Conservation (phyloP, 2,329 filamentous ascomycete species). For the Fusarium xyrophilum region DNA sequence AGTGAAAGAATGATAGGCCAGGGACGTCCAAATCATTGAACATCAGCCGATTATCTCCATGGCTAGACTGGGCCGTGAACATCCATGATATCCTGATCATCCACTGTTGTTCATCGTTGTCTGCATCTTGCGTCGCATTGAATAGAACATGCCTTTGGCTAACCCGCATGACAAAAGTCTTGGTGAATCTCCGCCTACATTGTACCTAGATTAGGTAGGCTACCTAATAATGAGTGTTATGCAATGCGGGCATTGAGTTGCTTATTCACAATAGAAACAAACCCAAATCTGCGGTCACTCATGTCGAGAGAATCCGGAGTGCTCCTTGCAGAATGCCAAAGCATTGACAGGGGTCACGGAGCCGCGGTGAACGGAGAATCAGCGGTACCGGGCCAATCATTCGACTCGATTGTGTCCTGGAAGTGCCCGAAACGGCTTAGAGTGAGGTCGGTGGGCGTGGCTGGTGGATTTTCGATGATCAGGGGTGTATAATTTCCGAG, state of each 20-base stretch:
- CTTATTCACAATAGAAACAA: not conserved
- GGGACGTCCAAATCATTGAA: not conserved
- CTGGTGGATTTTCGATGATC: slow-evolving; percentile 25
- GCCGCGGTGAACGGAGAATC: slow-evolving; percentile 44
- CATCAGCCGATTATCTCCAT: slow-evolving; percentile 32
- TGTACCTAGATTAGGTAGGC: not conserved
- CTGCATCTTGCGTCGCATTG: not conserved
- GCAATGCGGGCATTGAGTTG: not conserved
- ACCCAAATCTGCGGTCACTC: not conserved
- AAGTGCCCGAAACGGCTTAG: slow-evolving; percentile 43
- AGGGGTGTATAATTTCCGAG: slow-evolving; percentile 16
- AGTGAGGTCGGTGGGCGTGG: slow-evolving; percentile 25
- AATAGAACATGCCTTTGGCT: not conserved
- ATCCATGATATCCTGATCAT: slow-evolving; percentile 13
- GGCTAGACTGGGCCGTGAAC: slow-evolving; percentile 4
- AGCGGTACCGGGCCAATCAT: slow-evolving; percentile 41
- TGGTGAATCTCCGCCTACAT: not conserved
- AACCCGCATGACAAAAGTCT: not conserved
- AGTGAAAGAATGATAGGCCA: slow-evolving; percentile 18
- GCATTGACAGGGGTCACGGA: slow-evolving; percentile 28
- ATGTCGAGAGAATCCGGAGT: slow-evolving; percentile 32
- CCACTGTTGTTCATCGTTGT: not conserved
- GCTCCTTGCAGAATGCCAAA: slow-evolving; percentile 29
- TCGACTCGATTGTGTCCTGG: slow-evolving; percentile 10
- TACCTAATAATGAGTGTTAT: not conserved